Base-by-base conservation (phyloP, 768 basidiomycete genomes). In the Amanita brunnescens region DNA sequence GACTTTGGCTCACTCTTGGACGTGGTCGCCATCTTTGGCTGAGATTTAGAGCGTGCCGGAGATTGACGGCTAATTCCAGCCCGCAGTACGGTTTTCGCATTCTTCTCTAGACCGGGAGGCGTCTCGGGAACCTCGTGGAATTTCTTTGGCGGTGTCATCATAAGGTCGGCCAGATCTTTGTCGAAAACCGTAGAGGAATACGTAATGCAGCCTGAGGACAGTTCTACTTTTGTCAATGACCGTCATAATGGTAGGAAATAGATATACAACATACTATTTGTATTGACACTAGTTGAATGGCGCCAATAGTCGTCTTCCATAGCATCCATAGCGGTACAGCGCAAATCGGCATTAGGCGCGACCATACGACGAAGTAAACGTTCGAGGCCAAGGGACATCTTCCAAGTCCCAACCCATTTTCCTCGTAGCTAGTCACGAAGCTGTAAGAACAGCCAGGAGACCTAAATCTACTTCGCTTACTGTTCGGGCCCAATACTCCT, bases 401-500 rank as follows among this genome's bases (percentile, higher is more conserved):
- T 72, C 81, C 87, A 89, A 29, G 71, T 75, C 35, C 93, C 92
- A 10, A 93, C 75, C 93, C 93, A 97, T 61, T 82, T 83, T 9
- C 92, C 92, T 2, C 78, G 76, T 54, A 88, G 70, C 83, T 87
- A 6, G 32, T 48, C n/a, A n/a, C n/a, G n/a, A n/a, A 40, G 1
- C 7, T 29, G n/a, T 37, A 20, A 44, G 12, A 24, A 49, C 41
- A 51, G 21, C 46, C 30, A 2, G 39, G 16, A 26, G 33, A 21
- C 37, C 32, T 26, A n/a, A 7, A 24, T 5, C 14, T 24, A 49
- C 29, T 37, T 12, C 3, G 66, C 79, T 33, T 53, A 83, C 83
- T 2, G 93, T 92, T 14, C 91, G 79, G 39, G 78, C 70, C 85
- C 90, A 95, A 64, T 99, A 99, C 48, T 76, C 76, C 62, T 91